These are phyloP conservation scores for Syncephalastrum contaminatum DNA, from an alignment of 371 early-diverging fungal species.

Conservation along the genomic window DNA sequence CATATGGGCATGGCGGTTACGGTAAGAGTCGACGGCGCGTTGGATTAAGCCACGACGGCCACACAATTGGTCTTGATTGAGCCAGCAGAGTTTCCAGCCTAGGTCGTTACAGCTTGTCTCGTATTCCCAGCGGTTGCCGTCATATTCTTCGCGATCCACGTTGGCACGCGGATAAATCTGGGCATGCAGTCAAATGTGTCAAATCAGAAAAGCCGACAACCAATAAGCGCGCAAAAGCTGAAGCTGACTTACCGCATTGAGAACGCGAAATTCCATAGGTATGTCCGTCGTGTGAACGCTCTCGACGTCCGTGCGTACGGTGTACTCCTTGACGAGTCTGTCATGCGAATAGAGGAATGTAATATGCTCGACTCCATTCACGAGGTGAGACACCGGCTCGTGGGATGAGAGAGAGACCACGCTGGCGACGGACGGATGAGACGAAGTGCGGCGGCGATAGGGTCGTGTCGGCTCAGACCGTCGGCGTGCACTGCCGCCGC, in stretches of 20 bases:
- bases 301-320: slow-evolving; percentile 78
- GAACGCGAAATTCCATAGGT: slow-evolving; percentile 64
- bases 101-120: slow-evolving; percentile 85
- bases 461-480: slow-evolving; percentile 9
- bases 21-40: slow-evolving; percentile 88
- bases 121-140: slow-evolving; percentile 89
- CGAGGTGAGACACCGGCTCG: slow-evolving; percentile 40
- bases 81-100: slow-evolving; percentile 84
- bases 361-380: slow-evolving; percentile 63
- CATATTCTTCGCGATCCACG: slow-evolving; percentile 60
- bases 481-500: background rate
- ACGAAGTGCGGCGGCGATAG: slow-evolving; percentile 34
- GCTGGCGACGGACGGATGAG: slow-evolving; percentile 46
- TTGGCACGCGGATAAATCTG: slow-evolving; percentile 84
- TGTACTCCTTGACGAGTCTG: slow-evolving; percentile 67
- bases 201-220: slow-evolving; percentile 1
- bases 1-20: slow-evolving; percentile 79
- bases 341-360: slow-evolving; percentile 67
- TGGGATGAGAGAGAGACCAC: slow-evolving; percentile 54
- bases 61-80: slow-evolving; percentile 76
- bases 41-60: slow-evolving; percentile 87
- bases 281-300: slow-evolving; percentile 57
- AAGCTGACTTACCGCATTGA: slow-evolving; percentile 60
- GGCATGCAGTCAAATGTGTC: background rate
- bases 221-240: background rate